Evolutionary conservation across 768 basidiomycete genomes (phyloP).

Genomic region (Auricularia sp.): DNA sequence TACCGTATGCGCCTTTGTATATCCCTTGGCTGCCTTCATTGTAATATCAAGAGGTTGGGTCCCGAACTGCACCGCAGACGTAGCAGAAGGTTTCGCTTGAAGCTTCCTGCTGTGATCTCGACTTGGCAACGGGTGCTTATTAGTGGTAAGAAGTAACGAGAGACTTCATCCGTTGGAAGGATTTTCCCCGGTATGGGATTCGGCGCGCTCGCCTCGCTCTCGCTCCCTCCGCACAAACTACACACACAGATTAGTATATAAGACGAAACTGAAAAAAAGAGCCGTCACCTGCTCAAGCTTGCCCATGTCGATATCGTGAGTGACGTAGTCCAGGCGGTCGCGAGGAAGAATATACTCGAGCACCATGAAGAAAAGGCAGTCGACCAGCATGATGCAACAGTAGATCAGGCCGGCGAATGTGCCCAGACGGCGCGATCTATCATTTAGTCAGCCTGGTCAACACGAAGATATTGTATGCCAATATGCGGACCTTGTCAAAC

Average conservation of each 20-base stretch:
- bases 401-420: slow-evolving; percentile 80
- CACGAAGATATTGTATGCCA: neutral
- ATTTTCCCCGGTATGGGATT: too few relatives aligned
- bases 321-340: slow-evolving; percentile 65
- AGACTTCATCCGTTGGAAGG: too few relatives aligned
- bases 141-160: too few relatives aligned
- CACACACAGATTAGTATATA: neutral
- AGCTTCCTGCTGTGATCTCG: too few relatives aligned
- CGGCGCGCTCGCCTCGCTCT: too few relatives aligned
- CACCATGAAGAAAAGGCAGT: slow-evolving; percentile 77
- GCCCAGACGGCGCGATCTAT: slow-evolving; percentile 67
- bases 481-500: slow-evolving; percentile 56
- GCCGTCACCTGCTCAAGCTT: slow-evolving; percentile 23
- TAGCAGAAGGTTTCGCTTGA: too few relatives aligned
- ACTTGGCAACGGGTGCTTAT: too few relatives aligned
- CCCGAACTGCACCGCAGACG: too few relatives aligned
- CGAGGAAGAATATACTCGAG: slow-evolving; percentile 80
- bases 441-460: neutral
- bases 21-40: too few relatives aligned
- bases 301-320: slow-evolving; percentile 46
- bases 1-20: too few relatives aligned
- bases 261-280: neutral
- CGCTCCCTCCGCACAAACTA: too few relatives aligned
- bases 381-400: slow-evolving; percentile 77
- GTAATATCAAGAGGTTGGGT: too few relatives aligned